phyloP scores from a whole-genome alignment of 1,139 yeast species.

The Yamadazyma atmosphaerica region DNA sequence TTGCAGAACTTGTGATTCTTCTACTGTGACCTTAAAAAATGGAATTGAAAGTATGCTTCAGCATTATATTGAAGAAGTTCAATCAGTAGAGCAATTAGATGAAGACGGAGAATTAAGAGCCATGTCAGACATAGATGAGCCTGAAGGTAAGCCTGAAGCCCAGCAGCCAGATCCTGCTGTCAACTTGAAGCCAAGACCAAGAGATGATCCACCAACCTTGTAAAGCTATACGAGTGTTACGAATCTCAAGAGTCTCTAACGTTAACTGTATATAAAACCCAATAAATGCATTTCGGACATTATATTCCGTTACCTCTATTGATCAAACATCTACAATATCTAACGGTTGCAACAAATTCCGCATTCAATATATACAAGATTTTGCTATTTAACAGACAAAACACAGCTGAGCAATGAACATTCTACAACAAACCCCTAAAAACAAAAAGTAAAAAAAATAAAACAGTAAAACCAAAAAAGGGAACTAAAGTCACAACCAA shows the following conservation, averaged over 20 bases:
- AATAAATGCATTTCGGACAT: not conserved
- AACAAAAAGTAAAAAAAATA: too few species aligned
- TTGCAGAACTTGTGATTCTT: slow-evolving; percentile 76
- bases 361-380: not conserved
- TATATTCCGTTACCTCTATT: not conserved
- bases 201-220: slow-evolving; percentile 46
- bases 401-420: too few species aligned
- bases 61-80: slow-evolving; percentile 78
- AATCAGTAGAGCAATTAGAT: slow-evolving; percentile 61
- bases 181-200: slow-evolving; percentile 29
- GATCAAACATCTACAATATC: not conserved
- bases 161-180: slow-evolving; percentile 16
- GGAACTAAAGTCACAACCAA: not conserved
- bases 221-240: slow-evolving; percentile 17
- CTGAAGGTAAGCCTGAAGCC: slow-evolving; percentile 18
- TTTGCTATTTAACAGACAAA: too few species aligned
- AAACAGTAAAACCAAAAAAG: not conserved
- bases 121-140: slow-evolving; percentile 47
- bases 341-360: not conserved
- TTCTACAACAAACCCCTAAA: too few species aligned
- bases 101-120: slow-evolving; percentile 22
- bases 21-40: slow-evolving; percentile 71
- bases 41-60: slow-evolving; percentile 83
- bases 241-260: too few species aligned
- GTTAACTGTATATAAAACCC: slow-evolving; percentile 4